Evolutionary conservation across 768 basidiomycete species (phyloP), one percentile per base, ranked within the genome.

Genomic region (Amanita exitialis): DNA sequence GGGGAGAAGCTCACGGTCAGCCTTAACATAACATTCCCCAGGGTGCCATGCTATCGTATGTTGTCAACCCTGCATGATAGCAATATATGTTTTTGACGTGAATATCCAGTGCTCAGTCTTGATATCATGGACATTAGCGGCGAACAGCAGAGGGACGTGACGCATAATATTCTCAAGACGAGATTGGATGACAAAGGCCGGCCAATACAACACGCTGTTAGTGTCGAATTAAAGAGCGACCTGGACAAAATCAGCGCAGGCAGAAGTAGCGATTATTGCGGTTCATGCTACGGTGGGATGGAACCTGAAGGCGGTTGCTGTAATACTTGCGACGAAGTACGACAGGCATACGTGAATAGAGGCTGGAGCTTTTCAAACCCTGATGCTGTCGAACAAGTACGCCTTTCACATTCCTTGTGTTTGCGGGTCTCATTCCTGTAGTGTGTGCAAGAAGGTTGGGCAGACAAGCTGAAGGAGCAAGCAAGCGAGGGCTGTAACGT

Each of bases 81-180:
- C 28, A 38, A 28, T 3, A 25, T 39, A 53, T 49, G 55, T 32
- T 4, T 27, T 8, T 25, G 36, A 58, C 53, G 49, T 55, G 27
- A 47, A 34, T 6, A 15, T 43, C 18, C 60, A 99, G 95, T 99
- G 43, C 77, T 99, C 49, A 94, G 90, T 63, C 69, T 98, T 48
- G 96, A 99, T 66, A 82, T 98, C 47, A 94, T 97, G 90, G 96
- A 99, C 62, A 96, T 99, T 53, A 90, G 88, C 53, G 96, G 96
- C 23, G 96, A 97, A 72, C 81, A 86, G 25, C 95, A 97, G 64
- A 77, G 86, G 53, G 91, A 97, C 61, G 64, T 97, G 44, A 79
- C 91, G 6, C 94, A 97, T 65, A 91, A 90, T 60, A 77, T 98
- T 50, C 60, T 83, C 51, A 97, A 97, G 66, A 83, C 80, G 10